phyloP scores from a whole-genome alignment of 1,284 basidiomycete species.

The Earliella scabrosa region DNA sequence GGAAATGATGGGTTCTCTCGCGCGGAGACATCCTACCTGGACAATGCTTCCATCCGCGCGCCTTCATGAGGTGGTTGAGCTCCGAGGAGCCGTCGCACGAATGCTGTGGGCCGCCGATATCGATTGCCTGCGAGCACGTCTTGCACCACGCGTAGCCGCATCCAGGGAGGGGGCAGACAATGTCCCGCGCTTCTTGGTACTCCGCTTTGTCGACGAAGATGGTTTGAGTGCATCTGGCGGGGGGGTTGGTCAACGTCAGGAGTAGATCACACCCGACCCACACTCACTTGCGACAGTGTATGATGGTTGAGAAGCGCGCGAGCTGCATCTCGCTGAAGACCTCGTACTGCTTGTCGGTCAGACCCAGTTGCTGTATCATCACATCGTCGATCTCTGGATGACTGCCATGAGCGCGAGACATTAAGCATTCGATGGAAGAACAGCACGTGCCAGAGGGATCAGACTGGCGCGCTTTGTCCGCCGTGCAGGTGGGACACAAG shows the following conservation, averaged over 20 bases:
- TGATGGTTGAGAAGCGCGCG: constrained; percentile 51
- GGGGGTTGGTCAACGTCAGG: too few relatives aligned
- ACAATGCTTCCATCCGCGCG: constrained; percentile 60
- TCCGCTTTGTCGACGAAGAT: constrained; percentile 55
- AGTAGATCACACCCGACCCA: background rate
- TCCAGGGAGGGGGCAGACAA: constrained; percentile 48
- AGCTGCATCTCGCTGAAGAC: constrained; percentile 60
- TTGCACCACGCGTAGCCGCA: constrained; percentile 60
- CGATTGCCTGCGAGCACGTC: constrained; percentile 50
- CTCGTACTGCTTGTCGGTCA: constrained; percentile 50
- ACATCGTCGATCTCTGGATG: constrained; percentile 45
- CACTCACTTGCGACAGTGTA: constrained; percentile 55
- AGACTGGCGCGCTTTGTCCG: constrained; percentile 22
- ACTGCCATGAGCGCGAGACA: background rate
- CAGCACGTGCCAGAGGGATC: constrained; percentile 44
- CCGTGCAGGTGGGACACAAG: constrained; percentile 59
- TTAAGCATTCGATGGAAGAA: background rate
- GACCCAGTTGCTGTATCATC: constrained; percentile 50
- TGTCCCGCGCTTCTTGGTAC: constrained; percentile 42
- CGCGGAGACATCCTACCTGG: constrained; percentile 43
- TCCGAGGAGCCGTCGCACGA: constrained; percentile 62
- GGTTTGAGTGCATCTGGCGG: constrained; percentile 46
- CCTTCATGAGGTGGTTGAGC: constrained; percentile 53
- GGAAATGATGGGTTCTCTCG: too few relatives aligned
- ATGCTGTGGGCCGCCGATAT: constrained; percentile 43